Percentiles rank a stretch among this genome's conserved stretches.
These are phyloP conservation scores for Blastobotrys buckinghamii DNA, from an alignment of 1,139 yeast genomes.

Conservation along the genomic window DNA sequence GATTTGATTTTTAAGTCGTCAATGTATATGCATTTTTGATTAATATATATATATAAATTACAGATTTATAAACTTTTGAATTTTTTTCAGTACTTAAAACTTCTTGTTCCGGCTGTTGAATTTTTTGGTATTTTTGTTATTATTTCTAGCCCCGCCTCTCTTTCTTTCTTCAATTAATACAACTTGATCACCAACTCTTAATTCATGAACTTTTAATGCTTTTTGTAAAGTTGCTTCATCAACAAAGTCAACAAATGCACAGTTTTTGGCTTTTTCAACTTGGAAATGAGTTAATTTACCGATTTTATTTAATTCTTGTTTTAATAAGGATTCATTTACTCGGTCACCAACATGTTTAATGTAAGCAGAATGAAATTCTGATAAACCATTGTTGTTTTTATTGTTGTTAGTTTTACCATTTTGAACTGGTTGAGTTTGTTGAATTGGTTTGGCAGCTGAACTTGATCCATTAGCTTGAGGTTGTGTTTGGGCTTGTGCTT, in stretches of 20 bases:
- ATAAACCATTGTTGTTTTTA: no score
- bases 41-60: not conserved
- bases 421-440: not conserved
- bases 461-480: conserved; percentile 8
- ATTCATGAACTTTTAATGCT: conserved; percentile 30
- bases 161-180: conserved; percentile 32
- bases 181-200: conserved; percentile 28
- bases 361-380: conserved; percentile 34
- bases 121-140: conserved; percentile 2
- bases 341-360: conserved; percentile 32
- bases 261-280: conserved; percentile 29
- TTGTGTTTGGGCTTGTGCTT: conserved; percentile 11
- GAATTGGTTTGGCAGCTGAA: not conserved
- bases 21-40: not conserved
- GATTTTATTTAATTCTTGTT: conserved; percentile 29
- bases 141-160: conserved; percentile 25
- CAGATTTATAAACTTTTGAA: not conserved
- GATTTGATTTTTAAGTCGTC: not conserved
- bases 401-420: conserved; percentile 7
- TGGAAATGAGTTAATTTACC: conserved; percentile 36
- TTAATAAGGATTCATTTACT: conserved; percentile 28
- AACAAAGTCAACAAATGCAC: conserved; percentile 37
- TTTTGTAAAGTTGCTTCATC: conserved; percentile 30
- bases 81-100: conserved; percentile 8
- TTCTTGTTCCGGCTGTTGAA: conserved; percentile 11